Percentiles rank a stretch among this genome's conserved stretches.
Conservation (phyloP, 2,329 filamentous ascomycete species). For the Fusarium hostae region DNA sequence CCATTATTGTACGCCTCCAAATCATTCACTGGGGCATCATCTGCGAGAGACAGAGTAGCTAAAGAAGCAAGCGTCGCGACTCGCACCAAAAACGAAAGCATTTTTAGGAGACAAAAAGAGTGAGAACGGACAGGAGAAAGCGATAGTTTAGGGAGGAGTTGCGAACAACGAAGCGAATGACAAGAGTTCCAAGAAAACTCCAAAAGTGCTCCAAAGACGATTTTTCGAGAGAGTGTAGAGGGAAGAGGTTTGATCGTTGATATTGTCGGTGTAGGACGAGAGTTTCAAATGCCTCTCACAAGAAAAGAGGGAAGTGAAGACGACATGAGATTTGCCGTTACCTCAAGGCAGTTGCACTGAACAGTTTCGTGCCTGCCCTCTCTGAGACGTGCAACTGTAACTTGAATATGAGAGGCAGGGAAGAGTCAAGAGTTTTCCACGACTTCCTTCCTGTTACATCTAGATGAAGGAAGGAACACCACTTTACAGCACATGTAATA, state of each 20-base stretch:
- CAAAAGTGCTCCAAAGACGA: conserved; percentile 28
- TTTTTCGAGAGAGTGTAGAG: conserved; percentile 2
- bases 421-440: neutral
- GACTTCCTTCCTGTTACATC: neutral
- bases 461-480: neutral
- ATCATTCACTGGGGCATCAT: conserved; percentile 26
- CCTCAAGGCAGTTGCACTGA: conserved; percentile 13
- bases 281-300: conserved; percentile 23
- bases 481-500: neutral
- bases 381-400: conserved; percentile 1
- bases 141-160: neutral
- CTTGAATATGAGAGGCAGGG: neutral
- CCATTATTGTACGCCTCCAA: conserved; percentile 31
- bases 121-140: neutral
- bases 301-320: neutral
- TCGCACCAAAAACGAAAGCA: conserved; percentile 13
- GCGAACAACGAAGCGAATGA: conserved; percentile 7
- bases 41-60: conserved; percentile 13
- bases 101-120: conserved; percentile 2
- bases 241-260: conserved; percentile 3
- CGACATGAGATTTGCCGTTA: neutral
- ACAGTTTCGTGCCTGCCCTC: neutral
- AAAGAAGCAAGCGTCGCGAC: neutral
- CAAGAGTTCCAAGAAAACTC: conserved; percentile 36
- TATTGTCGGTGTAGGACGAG: conserved; percentile 14